Base-by-base conservation (phyloP, 2,329 filamentous ascomycete genomes). In the Immersiporthe knoxdaviesiana region DNA sequence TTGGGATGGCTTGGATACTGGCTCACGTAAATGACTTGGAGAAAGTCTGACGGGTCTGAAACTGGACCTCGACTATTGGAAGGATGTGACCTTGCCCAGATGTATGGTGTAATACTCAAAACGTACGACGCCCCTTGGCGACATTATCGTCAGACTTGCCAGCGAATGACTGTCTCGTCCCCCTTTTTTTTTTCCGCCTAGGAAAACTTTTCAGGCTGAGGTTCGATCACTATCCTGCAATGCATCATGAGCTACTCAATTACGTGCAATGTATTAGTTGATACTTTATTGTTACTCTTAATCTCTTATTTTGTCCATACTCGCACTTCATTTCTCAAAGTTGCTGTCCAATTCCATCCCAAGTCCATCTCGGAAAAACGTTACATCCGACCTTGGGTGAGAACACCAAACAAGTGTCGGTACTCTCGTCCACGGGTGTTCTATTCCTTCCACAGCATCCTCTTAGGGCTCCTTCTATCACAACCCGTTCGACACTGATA, bases 401-500 rank as follows among this genome's bases (percentile, higher is more conserved):
- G 54, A 18, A 18, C 30, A 21, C 30, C 54, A n/a, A 35, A 11
- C 14, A 16, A 18, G n/a, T n/a, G 7, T 58, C 11, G 12, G 54
- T 21, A 21, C 14, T 27, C 16, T 58, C 30, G n/a, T n/a, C n/a
- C n/a, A n/a, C n/a, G n/a, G n/a, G n/a, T n/a, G n/a, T n/a, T n/a
- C 3, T 8, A 8, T 58, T 35, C 14, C 32, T 30, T 58, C 30
- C 54, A n/a, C 12, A 2, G 8, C 14, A 8, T 21, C 39, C 44
- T 39, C 47, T 21, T 35, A n/a, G 21, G 8, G 8, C 21, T 18
- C n/a, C 14, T 24, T 27, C 24, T 30, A 27, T 18, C 35, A 39
- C 47, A 18, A 44, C 24, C 10, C 27, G 65, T 58, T 41, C 27
- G 32, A 63, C 41, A 35, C 59, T 67, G 59, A 56, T 59, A 63